A percentile compares a stretch with the other conserved stretches of the same genome.
These are phyloP conservation scores for Dendrobium officinale DNA, from an alignment of 106 monocot species.

Conservation along the genomic window DNA sequence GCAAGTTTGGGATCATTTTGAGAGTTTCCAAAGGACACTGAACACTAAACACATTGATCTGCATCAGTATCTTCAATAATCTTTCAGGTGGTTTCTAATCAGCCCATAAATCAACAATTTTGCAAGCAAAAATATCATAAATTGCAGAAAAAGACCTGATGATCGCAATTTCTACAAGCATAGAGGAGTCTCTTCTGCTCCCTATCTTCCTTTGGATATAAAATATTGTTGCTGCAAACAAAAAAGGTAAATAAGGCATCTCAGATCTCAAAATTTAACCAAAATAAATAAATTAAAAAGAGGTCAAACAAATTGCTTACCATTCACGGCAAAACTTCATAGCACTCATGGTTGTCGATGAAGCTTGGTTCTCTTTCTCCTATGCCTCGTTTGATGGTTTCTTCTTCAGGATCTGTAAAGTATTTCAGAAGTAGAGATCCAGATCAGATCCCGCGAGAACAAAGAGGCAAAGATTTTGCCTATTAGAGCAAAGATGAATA, in stretches of 20 bases:
- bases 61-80: no score
- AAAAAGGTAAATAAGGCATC: background rate
- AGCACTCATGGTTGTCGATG: background rate
- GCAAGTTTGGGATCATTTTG: no score
- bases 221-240: background rate
- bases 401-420: background rate
- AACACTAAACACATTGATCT: no score
- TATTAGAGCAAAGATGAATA: background rate
- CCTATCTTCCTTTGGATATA: constrained; percentile 5
- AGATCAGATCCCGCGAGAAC: background rate
- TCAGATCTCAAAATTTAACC: background rate
- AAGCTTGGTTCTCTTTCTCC: background rate
- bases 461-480: background rate
- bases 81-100: no score
- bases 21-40: no score
- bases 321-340: constrained; percentile 10
- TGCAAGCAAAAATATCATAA: no score
- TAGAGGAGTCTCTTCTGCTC: constrained; percentile 18
- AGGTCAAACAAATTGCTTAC: background rate
- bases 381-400: background rate
- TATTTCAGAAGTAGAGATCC: no score
- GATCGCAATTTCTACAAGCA: constrained; percentile 26
- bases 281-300: background rate
- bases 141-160: constrained; percentile 12
- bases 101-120: no score